A percentile compares a stretch with the other conserved stretches of the same genome.
These are phyloP conservation scores for Eucalyptus regnans DNA, from an alignment of 345 rosid species.

Conservation along the genomic window DNA sequence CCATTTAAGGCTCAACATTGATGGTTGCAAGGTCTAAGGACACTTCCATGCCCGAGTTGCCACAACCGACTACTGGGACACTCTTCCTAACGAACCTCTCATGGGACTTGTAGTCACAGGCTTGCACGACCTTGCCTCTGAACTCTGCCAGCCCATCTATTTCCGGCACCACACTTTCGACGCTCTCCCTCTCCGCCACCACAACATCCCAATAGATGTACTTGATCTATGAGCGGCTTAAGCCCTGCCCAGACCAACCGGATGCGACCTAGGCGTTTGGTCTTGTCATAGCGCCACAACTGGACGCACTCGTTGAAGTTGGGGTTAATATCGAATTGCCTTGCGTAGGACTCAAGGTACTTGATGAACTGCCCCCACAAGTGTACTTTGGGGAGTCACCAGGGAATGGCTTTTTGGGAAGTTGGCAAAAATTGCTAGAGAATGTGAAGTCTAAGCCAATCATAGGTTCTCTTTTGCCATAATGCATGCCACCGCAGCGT, in stretches of 20 bases:
- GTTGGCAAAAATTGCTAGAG: too few species aligned
- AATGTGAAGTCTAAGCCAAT: too few species aligned
- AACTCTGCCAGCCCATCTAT: conserved; percentile 23
- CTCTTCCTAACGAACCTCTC: conserved; percentile 13
- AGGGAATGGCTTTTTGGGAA: too few species aligned
- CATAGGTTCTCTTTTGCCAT: too few species aligned
- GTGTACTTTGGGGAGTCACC: too few species aligned
- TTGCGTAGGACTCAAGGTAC: too few species aligned
- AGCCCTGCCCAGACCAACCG: too few species aligned
- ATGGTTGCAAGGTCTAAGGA: conserved; percentile 34
- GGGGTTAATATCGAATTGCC: too few species aligned
- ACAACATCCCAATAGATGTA: conserved; percentile 34
- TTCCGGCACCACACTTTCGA: conserved; percentile 24
- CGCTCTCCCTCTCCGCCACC: conserved; percentile 30
- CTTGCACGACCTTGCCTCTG: conserved; percentile 17
- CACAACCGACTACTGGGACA: conserved; percentile 35
- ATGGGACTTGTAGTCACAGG: conserved; percentile 22
- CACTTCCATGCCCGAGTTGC: conserved; percentile 48
- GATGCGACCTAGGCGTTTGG: too few species aligned
- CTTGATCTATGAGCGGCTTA: not conserved
- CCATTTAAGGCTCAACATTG: conserved; percentile 9
- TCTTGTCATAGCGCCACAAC: too few species aligned
- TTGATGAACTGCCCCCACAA: too few species aligned
- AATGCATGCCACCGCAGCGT: conserved; percentile 9
- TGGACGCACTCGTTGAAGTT: too few species aligned